A percentile compares a stretch with the other conserved stretches of the same genome.
These are phyloP conservation scores for Epichloe scottii DNA, from an alignment of 2,329 filamentous ascomycete species.

Conservation along the genomic window DNA sequence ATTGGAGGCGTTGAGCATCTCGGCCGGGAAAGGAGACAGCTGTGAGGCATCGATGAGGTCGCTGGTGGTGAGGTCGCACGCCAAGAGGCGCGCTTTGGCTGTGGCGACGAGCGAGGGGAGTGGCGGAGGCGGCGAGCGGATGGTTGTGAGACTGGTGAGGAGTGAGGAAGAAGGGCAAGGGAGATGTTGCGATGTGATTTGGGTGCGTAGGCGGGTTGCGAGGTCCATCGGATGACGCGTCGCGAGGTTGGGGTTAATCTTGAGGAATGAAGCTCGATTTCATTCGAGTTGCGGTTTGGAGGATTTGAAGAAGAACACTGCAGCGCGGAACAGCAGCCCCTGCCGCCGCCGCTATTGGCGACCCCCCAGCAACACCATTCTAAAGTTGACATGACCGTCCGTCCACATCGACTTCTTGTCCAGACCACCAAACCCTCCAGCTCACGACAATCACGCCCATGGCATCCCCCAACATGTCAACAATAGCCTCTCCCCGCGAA, in stretches of 20 bases:
- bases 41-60: slow-evolving; percentile 33
- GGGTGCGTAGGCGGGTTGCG: slow-evolving; percentile 18
- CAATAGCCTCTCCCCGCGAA: slow-evolving; percentile 51
- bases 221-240: slow-evolving; percentile 10
- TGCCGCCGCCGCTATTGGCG: too few relatives aligned
- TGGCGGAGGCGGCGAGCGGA: slow-evolving; percentile 44
- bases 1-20: slow-evolving; percentile 38
- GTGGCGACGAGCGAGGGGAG: slow-evolving; percentile 65
- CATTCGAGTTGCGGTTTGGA: too few relatives aligned
- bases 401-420: too few relatives aligned
- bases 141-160: slow-evolving; percentile 49
- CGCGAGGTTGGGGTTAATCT: too few relatives aligned
- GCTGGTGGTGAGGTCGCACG: slow-evolving; percentile 54
- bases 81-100: slow-evolving; percentile 66
- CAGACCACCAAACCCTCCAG: not conserved
- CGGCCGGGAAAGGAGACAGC: slow-evolving; percentile 35
- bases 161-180: slow-evolving; percentile 42
- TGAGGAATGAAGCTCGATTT: too few relatives aligned
- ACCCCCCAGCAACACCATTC: too few relatives aligned
- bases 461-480: slow-evolving; percentile 38
- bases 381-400: too few relatives aligned
- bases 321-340: too few relatives aligned
- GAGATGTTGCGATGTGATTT: slow-evolving; percentile 41
- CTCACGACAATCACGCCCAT: not conserved
- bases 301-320: too few relatives aligned